Base-by-base conservation (phyloP, 129 eudicot species). In the Ambrosia trifida region DNA sequence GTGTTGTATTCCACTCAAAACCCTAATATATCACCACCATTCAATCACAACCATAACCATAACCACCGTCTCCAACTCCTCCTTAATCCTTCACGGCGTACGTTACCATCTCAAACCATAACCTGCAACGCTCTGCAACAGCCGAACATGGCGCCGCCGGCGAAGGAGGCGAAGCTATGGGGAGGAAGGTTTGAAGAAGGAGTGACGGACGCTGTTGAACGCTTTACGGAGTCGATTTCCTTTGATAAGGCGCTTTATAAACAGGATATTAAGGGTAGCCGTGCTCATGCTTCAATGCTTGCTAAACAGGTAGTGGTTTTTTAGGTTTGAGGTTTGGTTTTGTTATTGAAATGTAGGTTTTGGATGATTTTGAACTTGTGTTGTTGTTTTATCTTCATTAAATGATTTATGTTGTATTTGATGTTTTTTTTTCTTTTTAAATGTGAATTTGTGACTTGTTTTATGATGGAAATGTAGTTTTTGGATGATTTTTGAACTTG, bases 281-380 rank as follows among this genome's bases (percentile, higher is more conserved):
- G 95, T 1, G 99, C 99, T 51, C 99, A 95, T 53, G 99, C 99
- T 44, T 71, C 88, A 32, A 95, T 95, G 99, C 99, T 95, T 44
- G 96, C 96, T 17, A 84, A 81, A 19, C 99, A 95, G 97, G 99
- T 95, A 41, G 45, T 13, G n/a, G 11, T 40, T 40, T 20, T 33
- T 10, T 11, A 31, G 24, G 13, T 64, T 24, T 38, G 32, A 16
- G 2, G 41, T 66, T 53, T 2, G 11, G 14, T 51, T 2, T 40
- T 50, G 11, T 28, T 20, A 43, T 65, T 31, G 16, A 11, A 53
- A 12, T 49, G 30, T 14, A 40, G 66, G 20, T 52, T 70, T n/a
- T 20, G n/a, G 5, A 36, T 36, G 41, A 38, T 38, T 5, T 5
- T 38, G 9, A 38, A 38, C 43, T 38, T n/a, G n/a, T n/a, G n/a